phyloP scores from a whole-genome alignment of 306 rosid genomes.

The Glycine latifolia region DNA sequence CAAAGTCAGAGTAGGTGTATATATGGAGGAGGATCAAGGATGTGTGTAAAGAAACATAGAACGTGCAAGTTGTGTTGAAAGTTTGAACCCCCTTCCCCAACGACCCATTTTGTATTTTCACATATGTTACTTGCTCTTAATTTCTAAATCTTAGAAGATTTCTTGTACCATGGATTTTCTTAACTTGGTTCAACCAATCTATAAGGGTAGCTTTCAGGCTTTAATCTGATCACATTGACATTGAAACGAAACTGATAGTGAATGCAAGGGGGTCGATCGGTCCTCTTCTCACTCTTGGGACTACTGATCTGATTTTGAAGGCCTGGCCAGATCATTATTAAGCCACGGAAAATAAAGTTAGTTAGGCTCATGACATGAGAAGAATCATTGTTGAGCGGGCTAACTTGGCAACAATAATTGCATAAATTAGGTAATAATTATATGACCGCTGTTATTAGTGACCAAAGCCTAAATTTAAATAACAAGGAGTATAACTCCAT shows the following conservation, averaged over 20 bases:
- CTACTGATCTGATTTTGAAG: slow-evolving; percentile 39
- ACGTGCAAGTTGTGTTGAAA: slow-evolving; percentile 45
- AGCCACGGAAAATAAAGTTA: slow-evolving; percentile 38
- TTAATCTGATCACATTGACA: slow-evolving; percentile 6
- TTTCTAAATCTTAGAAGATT: slow-evolving; percentile 15
- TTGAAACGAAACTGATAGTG: slow-evolving; percentile 34
- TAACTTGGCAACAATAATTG: slow-evolving; percentile 48
- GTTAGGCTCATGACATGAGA: slow-evolving; percentile 45
- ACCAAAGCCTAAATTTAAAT: slow-evolving; percentile 15
- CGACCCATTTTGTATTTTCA: background rate
- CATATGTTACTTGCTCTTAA: background rate
- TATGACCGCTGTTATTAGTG: slow-evolving; percentile 29
- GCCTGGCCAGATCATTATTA: slow-evolving; percentile 15
- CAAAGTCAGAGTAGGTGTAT: slow-evolving; percentile 36
- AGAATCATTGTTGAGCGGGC: slow-evolving; percentile 39
- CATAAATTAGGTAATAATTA: slow-evolving; percentile 30
- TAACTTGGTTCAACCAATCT: slow-evolving; percentile 9
- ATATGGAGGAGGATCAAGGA: slow-evolving; percentile 10
- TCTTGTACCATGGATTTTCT: background rate
- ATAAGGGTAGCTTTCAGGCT: slow-evolving; percentile 12
- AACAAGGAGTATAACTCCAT: no score
- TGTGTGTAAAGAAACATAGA: slow-evolving; percentile 13
- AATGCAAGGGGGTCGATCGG: background rate
- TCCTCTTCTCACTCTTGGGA: background rate
- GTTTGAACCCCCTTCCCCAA: slow-evolving; percentile 30